Evolutionary conservation across 306 rosid genomes (phyloP), one percentile per base, ranked within the genome.

Genomic region (Crataegus laevigata): DNA sequence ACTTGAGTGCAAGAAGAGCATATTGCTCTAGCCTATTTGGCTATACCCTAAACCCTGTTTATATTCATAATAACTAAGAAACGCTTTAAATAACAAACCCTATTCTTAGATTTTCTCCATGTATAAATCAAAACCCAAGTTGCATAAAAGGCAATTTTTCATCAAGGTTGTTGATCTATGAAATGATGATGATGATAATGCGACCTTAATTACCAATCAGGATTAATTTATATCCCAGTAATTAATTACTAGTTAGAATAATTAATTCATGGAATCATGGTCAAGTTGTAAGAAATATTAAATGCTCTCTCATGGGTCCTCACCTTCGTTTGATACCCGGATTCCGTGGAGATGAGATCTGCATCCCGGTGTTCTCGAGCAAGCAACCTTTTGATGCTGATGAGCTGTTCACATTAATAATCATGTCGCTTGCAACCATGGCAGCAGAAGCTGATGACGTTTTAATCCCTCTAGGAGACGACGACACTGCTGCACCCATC

Each of bases 331-430:
- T 93, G 82, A 88, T 86, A 55, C 84, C 89, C 74, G 92, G 86
- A 89, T 91, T 93, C 71, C 92, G 84, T 63, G 96, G 93, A 58
- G 97, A 80, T 77, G 96, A 91, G 98, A 91, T 93, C 98, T 93
- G 98, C 50, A 87, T 52, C 22, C 76, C 82, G 32, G 88, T 59
- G 81, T 76, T 84, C 66, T 82, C 89, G 24, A 81, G 62, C 77
- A 82, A 84, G 68, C 86, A 88, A 80, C 78, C 82, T 54, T 79
- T 79, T 18, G 42, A 34, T 11, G 29, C 68, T 18, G 68, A 29
- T 26, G 88, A 80, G 84, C 82, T 9, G 77, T 81, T 78, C 38
- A 78, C 85, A 76, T 77, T 82, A 78, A 63, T 75, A 74, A 67
- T 76, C 81, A 83, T 81, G 86, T 78, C 86, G 72, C 79, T 54